A percentile compares a stretch with the other conserved stretches of the same genome.
Conservation (phyloP, 1,284 basidiomycete genomes). For the Neonothopanus nambi region DNA sequence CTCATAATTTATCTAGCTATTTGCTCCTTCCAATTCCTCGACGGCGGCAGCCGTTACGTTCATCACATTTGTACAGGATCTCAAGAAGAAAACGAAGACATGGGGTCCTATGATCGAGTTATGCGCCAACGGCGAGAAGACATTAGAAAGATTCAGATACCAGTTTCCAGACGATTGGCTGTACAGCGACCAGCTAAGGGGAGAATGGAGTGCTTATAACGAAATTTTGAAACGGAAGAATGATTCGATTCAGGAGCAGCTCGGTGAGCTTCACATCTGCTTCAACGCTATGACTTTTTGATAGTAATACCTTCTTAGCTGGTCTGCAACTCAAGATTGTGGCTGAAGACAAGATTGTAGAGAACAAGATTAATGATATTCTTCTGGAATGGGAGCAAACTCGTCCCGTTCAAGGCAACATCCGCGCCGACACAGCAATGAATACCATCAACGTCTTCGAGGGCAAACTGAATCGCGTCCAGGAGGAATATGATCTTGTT, state of each 20-base stretch:
- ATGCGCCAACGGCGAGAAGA: conserved; percentile 94
- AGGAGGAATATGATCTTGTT: conserved; percentile 93
- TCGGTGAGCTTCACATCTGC: conserved; percentile 51
- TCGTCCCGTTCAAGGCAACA: conserved; percentile 93
- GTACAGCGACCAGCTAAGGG: conserved; percentile 95
- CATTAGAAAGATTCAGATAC: conserved; percentile 94
- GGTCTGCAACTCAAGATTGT: conserved; percentile 98
- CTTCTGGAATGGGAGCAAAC: conserved; percentile 94
- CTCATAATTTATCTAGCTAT: conserved; percentile 38
- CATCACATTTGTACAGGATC: conserved; percentile 98
- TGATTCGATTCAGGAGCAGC: conserved; percentile 96
- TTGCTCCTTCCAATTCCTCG: conserved; percentile 70
- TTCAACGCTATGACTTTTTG: conserved; percentile 9
- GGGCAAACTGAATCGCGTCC: conserved; percentile 82
- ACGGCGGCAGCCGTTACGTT: conserved; percentile 98
- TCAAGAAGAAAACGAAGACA: conserved; percentile 94
- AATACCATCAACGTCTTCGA: conserved; percentile 95
- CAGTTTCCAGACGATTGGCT: conserved; percentile 98
- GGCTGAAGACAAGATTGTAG: conserved; percentile 98
- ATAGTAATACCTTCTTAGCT: conserved; percentile 45
- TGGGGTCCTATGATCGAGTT: conserved; percentile 98
- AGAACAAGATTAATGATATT: conserved; percentile 90
- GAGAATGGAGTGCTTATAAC: conserved; percentile 98
- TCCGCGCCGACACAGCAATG: conserved; percentile 95
- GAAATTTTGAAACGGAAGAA: conserved; percentile 98